Evolutionary conservation across 305 asterid genomes (phyloP), one percentile per base, ranked within the genome.

Genomic region (Rubia balearica): DNA sequence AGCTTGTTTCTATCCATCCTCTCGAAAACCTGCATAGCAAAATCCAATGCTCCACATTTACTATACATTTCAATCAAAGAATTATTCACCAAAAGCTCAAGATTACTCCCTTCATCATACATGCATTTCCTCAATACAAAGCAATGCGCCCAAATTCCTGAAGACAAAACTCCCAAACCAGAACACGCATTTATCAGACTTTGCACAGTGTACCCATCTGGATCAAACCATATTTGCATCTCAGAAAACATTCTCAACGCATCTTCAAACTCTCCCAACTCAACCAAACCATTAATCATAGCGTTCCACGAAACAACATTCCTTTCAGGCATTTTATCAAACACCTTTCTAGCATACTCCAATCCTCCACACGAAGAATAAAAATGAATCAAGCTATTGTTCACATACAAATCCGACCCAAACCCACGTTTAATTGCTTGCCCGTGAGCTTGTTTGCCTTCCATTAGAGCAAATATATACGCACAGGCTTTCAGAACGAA

Each of bases 301-400:
- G 78, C 84, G 41, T 90, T 90, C 96, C 96, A 89, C 1, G 96
- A 89, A 48, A 91, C 98, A 65, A 72, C 45, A 77, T 89, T 91
- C 80, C 85, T 80, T 4, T 85, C 87, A 10, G 77, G 80, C 96
- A 91, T 89, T 86, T 88, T 73, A 69, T 85, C 96, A 55, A 91
- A 91, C 83, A 91, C 78, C 27, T 78, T 76, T 64, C 73, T 69
- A 13, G 90, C 88, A 79, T 78, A 73, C 61, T 82, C 74, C 43
- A 75, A 68, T 67, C 83, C 74, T 67, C 96, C 96, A 21, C 96
- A 85, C 12, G 96, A 83, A 3, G 87, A 82, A 56, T 92, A 92
- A 49, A 90, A 87, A 83, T 92, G 96, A 51, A 87, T 80, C 90
- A 88, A 86, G 71, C 98, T 90, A 72, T 92, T 92, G 81, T 79